A percentile compares a stretch with the other conserved stretches of the same genome.
These are phyloP conservation scores for Gossypium schwendimanii DNA, from an alignment of 441 rosid species.

Conservation along the genomic window DNA sequence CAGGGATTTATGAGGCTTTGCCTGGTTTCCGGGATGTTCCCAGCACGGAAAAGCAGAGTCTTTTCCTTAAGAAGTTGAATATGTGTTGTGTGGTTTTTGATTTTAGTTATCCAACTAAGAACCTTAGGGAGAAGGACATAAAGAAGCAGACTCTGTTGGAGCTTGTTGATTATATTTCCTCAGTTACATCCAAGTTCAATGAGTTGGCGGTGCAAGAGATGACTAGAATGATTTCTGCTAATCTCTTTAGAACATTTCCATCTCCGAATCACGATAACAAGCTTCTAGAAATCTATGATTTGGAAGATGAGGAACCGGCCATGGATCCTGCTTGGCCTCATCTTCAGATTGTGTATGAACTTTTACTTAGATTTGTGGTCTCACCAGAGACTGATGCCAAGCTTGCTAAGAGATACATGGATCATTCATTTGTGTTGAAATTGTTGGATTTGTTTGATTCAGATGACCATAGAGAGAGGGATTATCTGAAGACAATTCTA, in stretches of 20 bases:
- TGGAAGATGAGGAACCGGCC: conserved; percentile 68
- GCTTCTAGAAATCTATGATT: conserved; percentile 47
- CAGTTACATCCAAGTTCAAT: conserved; percentile 52
- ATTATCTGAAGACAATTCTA: conserved; percentile 71
- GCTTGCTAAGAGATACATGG: conserved; percentile 75
- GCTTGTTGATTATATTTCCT: conserved; percentile 66
- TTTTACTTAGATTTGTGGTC: conserved; percentile 72
- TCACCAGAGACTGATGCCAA: conserved; percentile 77
- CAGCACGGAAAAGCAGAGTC: conserved; percentile 56
- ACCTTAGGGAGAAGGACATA: conserved; percentile 69
- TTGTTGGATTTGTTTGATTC: conserved; percentile 77
- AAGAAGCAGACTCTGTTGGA: conserved; percentile 74
- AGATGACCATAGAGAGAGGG: conserved; percentile 86
- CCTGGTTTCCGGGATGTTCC: conserved; percentile 74
- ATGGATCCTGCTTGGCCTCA: conserved; percentile 77
- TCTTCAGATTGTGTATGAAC: conserved; percentile 72
- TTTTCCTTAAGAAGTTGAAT: conserved; percentile 60
- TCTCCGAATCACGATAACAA: conserved; percentile 45
- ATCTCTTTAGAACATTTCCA: conserved; percentile 68
- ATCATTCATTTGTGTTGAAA: conserved; percentile 76
- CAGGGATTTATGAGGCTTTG: conserved; percentile 50
- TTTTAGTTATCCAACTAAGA: conserved; percentile 62
- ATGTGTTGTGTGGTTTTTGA: conserved; percentile 69
- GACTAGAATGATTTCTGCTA: conserved; percentile 50
- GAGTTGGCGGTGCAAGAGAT: conserved; percentile 77